Conservation (phyloP, 177 flowering plant species). For the Vitis hybrid region DNA sequence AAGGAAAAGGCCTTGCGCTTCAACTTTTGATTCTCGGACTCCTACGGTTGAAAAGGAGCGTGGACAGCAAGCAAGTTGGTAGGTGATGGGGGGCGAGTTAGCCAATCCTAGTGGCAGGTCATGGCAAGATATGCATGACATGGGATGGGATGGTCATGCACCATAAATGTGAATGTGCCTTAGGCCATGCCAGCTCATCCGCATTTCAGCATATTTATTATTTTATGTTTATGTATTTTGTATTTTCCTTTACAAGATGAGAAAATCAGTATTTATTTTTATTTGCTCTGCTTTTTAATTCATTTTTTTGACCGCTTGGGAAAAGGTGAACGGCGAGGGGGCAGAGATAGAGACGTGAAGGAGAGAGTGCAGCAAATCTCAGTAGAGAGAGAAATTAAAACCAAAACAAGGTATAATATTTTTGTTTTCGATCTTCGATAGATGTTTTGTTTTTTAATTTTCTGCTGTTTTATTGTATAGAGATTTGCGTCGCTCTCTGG, state of each 20-base stretch:
- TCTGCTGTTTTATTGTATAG: slow-evolving; percentile 9
- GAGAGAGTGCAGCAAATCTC: not conserved
- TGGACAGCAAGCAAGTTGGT: too few relatives aligned
- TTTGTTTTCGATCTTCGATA: slow-evolving; percentile 2
- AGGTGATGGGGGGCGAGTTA: too few relatives aligned
- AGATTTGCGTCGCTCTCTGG: slow-evolving; percentile 20
- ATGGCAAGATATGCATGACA: slow-evolving; percentile 25
- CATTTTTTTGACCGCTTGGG: slow-evolving; percentile 41
- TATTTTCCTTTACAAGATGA: not conserved
- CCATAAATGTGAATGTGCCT: slow-evolving; percentile 2
- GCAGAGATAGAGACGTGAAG: not conserved
- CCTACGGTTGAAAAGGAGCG: too few relatives aligned
- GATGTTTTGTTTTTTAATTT: not conserved
- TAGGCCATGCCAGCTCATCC: slow-evolving; percentile 18
- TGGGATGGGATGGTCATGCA: slow-evolving; percentile 27
- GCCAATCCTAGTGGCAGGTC: not conserved
- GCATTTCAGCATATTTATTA: not conserved
- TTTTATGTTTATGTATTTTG: too few relatives aligned
- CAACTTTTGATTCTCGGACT: too few relatives aligned
- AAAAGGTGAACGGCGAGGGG: slow-evolving; percentile 16
- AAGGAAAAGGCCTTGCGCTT: too few relatives aligned
- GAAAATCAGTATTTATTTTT: not conserved
- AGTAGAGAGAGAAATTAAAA: slow-evolving; percentile 3
- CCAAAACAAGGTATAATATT: not conserved
- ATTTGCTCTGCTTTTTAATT: slow-evolving; percentile 11